Percentiles rank a stretch among this genome's conserved stretches.
Conservation (phyloP, 352 stramenopile species). For the Phytophthora sansomeana region DNA sequence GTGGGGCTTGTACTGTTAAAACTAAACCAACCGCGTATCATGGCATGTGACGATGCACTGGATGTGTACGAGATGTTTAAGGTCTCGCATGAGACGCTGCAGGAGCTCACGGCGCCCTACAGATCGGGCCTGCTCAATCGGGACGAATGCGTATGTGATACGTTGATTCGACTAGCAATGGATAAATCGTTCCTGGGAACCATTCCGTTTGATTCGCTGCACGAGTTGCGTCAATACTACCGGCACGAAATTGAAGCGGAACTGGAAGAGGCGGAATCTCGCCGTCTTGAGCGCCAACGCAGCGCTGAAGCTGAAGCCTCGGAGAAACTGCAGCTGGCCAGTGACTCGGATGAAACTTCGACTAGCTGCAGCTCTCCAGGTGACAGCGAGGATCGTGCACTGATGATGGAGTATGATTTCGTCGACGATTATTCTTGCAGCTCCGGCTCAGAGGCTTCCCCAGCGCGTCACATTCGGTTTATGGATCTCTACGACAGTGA, state of each 20-base stretch:
- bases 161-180: constrained; percentile 77
- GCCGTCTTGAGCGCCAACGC: constrained; percentile 32
- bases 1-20: constrained; percentile 89
- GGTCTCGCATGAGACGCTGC: constrained; percentile 69
- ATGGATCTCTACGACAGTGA: constrained; percentile 65
- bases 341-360: constrained; percentile 29
- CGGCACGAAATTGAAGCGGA: constrained; percentile 67
- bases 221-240: constrained; percentile 77
- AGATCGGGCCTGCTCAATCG: constrained; percentile 66
- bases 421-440: constrained; percentile 68
- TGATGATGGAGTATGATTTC: constrained; percentile 83
- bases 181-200: constrained; percentile 82
- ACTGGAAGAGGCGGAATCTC: constrained; percentile 48
- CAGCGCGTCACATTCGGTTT: constrained; percentile 68
- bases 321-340: background rate
- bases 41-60: constrained; percentile 76
- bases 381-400: constrained; percentile 35
- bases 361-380: constrained; percentile 33
- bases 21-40: constrained; percentile 70
- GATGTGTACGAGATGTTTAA: constrained; percentile 90
- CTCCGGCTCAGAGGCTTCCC: constrained; percentile 56
- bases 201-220: constrained; percentile 80
- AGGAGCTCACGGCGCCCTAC: constrained; percentile 64
- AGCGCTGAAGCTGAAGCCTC: constrained; percentile 9
- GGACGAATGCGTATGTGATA: constrained; percentile 89